Evolutionary conservation across 2,329 filamentous ascomycete species (phyloP).

Genomic region (Xylogone sp.): DNA sequence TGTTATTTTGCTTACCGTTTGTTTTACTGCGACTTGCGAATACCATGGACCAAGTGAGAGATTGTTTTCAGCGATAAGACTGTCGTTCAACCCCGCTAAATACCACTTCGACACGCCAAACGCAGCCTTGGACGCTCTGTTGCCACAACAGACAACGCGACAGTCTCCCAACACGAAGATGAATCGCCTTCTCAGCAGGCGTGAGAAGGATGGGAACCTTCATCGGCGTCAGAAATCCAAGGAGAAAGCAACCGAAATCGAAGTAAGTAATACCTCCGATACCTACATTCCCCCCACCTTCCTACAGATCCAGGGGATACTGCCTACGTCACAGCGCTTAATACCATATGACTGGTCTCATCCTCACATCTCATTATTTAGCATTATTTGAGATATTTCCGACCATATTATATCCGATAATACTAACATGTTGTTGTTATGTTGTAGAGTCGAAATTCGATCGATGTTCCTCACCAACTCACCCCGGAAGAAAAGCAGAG

Average conservation of each 20-base stretch:
- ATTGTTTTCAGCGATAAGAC: neutral
- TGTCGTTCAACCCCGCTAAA: neutral
- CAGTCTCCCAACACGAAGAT: slow-evolving; percentile 29
- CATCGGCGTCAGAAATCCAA: slow-evolving; percentile 53
- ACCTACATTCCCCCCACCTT: neutral
- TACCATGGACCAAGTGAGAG: neutral
- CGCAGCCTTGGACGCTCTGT: neutral
- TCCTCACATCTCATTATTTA: too few species aligned
- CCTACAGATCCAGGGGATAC: too few species aligned
- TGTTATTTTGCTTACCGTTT: neutral
- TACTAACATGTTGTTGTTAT: neutral
- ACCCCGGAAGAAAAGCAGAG: slow-evolving; percentile 60
- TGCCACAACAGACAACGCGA: neutral
- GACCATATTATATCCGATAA: neutral
- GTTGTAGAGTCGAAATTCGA: slow-evolving; percentile 26
- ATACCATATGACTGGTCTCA: too few species aligned
- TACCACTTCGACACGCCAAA: neutral
- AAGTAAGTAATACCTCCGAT: slow-evolving; percentile 36
- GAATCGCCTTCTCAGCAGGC: slow-evolving; percentile 66
- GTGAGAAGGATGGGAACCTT: slow-evolving; percentile 54
- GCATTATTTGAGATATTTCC: too few species aligned
- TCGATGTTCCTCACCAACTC: slow-evolving; percentile 58
- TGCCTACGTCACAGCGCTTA: too few species aligned
- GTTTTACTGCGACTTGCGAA: neutral
- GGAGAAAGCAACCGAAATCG: slow-evolving; percentile 42